These are phyloP conservation scores for Neurospora hispaniola DNA, from an alignment of 495 filamentous ascomycete species.

Conservation along the genomic window DNA sequence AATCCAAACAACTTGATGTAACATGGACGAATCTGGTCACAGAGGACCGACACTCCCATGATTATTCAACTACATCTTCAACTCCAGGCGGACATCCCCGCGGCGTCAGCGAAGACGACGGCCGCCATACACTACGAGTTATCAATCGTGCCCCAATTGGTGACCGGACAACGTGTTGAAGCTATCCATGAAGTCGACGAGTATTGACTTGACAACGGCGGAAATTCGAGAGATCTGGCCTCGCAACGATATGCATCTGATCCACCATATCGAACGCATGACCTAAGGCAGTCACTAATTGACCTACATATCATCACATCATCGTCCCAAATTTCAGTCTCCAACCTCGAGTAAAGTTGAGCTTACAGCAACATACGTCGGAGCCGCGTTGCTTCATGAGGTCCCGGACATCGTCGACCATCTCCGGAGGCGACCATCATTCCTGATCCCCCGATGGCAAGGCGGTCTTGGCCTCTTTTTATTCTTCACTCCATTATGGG, in stretches of 20 bases:
- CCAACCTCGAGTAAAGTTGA: neutral
- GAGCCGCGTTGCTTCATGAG: neutral
- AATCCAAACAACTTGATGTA: neutral
- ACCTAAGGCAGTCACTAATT: neutral
- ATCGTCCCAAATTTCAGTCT: neutral
- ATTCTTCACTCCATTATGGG: neutral
- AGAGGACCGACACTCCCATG: neutral
- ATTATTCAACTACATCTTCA: neutral
- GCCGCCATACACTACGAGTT: neutral
- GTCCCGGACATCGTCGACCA: neutral
- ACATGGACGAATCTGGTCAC: neutral
- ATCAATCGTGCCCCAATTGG: neutral
- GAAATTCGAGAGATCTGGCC: neutral
- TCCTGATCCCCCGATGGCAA: neutral
- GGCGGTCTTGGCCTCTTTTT: neutral
- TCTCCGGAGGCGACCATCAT: neutral
- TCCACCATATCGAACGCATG: neutral
- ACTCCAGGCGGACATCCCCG: neutral
- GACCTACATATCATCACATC: neutral
- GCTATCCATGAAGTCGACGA: neutral
- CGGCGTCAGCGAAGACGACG: neutral
- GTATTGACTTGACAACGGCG: neutral
- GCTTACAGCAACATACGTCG: neutral
- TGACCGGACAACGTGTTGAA: neutral
- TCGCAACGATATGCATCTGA: neutral